Conservation (phyloP, 2,329 filamentous ascomycete species). For the Xylaria multiplex region DNA sequence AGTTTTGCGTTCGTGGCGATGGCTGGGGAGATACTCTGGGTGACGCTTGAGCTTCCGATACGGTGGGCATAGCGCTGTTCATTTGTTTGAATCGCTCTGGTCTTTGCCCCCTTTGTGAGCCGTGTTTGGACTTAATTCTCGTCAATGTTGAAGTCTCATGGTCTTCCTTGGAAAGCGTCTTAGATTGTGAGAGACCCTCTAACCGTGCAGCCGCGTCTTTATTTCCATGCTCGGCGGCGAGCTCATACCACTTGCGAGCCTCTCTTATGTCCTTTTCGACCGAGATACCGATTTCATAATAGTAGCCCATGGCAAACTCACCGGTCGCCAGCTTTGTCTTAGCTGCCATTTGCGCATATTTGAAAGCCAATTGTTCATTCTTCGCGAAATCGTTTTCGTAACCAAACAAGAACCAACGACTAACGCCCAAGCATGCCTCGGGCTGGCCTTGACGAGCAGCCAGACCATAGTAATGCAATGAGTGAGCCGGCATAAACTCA, state of each 20-base stretch:
- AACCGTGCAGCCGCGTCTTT: slow-evolving; percentile 85
- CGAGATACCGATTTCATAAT: slow-evolving; percentile 95
- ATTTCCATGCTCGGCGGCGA: slow-evolving; percentile 90
- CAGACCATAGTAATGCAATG: slow-evolving; percentile 93
- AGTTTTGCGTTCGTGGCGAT: slow-evolving; percentile 54
- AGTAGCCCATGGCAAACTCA: slow-evolving; percentile 97
- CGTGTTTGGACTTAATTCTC: slow-evolving; percentile 84
- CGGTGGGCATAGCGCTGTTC: slow-evolving; percentile 58
- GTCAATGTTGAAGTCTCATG: slow-evolving; percentile 92
- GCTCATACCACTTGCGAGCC: slow-evolving; percentile 88
- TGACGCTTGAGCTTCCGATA: slow-evolving; percentile 56
- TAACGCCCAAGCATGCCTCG: slow-evolving; percentile 94
- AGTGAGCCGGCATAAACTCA: slow-evolving; percentile 92
- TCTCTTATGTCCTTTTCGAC: slow-evolving; percentile 84
- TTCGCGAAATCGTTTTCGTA: slow-evolving; percentile 93
- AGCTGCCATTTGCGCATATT: slow-evolving; percentile 89
- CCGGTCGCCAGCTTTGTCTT: slow-evolving; percentile 84
- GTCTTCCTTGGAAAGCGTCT: slow-evolving; percentile 86
- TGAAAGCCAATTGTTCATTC: slow-evolving; percentile 93
- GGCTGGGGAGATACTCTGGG: slow-evolving; percentile 54
- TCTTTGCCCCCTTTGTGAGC: slow-evolving; percentile 71
- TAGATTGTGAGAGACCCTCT: slow-evolving; percentile 83
- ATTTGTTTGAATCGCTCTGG: slow-evolving; percentile 68
- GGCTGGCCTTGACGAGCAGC: slow-evolving; percentile 91
- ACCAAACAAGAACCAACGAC: slow-evolving; percentile 98